These are phyloP conservation scores for Blakeslea trispora DNA, from an alignment of 371 early-diverging fungal genomes.

Conservation along the genomic window DNA sequence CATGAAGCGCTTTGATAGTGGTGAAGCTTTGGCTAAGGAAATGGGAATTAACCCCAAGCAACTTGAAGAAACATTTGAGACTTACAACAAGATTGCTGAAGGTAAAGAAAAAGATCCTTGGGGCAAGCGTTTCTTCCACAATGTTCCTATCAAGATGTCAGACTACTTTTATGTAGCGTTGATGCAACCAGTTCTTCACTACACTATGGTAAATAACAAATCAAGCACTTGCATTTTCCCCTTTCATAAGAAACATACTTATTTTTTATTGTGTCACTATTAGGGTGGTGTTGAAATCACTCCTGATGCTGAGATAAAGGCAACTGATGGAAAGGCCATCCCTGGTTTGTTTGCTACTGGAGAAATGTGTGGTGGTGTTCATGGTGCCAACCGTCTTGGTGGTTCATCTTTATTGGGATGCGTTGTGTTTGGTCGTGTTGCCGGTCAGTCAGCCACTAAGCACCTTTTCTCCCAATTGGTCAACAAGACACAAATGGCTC, in stretches of 20 bases:
- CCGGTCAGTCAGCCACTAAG: conserved; percentile 76
- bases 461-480: conserved; percentile 64
- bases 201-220: conserved; percentile 87
- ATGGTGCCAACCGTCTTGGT: conserved; percentile 58
- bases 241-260: too few relatives aligned
- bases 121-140: conserved; percentile 92
- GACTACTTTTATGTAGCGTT: conserved; percentile 83
- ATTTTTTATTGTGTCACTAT: too few relatives aligned
- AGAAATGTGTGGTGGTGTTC: conserved; percentile 77
- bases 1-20: conserved; percentile 77
- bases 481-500: conserved; percentile 54
- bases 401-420: conserved; percentile 78
- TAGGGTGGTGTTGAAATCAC: conserved; percentile 93
- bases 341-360: conserved; percentile 93
- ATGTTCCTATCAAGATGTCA: conserved; percentile 71
- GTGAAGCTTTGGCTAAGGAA: conserved; percentile 80
- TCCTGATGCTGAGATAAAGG: conserved; percentile 74
- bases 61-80: conserved; percentile 77
- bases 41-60: conserved; percentile 71
- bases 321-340: conserved; percentile 55
- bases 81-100: conserved; percentile 79
- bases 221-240: too few relatives aligned
- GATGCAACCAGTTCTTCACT: conserved; percentile 93
- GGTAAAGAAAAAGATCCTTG: conserved; percentile 78
- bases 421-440: conserved; percentile 96